Conservation (phyloP, 306 rosid genomes). For the Ziziphus jujuba region DNA sequence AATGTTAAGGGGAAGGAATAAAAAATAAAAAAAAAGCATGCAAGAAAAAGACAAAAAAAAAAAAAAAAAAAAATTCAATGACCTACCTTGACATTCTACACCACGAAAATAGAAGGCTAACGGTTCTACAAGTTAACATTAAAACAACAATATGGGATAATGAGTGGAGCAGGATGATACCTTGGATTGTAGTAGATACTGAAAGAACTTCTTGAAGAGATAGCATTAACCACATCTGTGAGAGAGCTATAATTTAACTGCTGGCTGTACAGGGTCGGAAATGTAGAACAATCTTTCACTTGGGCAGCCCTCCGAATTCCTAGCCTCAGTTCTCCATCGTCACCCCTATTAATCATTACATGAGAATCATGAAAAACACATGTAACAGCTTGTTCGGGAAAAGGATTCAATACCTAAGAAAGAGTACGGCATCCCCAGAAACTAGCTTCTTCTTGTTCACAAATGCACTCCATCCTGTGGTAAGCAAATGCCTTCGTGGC, state of each 20-base stretch:
- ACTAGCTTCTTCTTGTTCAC: conserved; percentile 98
- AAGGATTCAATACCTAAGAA: conserved; percentile 59
- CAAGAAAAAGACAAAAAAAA: neutral
- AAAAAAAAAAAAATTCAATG: neutral
- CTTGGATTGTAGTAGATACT: conserved; percentile 83
- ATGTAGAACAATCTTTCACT: conserved; percentile 55
- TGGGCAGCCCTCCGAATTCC: conserved; percentile 91
- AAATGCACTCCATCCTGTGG: conserved; percentile 99
- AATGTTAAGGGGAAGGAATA: too few species aligned
- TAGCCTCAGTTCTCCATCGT: conserved; percentile 83
- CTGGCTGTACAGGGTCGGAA: conserved; percentile 48
- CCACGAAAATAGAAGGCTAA: neutral
- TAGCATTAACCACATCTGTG: conserved; percentile 66
- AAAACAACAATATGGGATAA: neutral
- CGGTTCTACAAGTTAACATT: conserved; percentile 2
- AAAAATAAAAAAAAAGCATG: neutral
- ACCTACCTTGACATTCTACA: neutral
- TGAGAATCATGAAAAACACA: conserved; percentile 2
- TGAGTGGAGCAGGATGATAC: conserved; percentile 31
- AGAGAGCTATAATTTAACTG: conserved; percentile 50
- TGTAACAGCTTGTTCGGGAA: neutral
- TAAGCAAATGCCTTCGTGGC: conserved; percentile 97
- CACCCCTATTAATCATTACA: conserved; percentile 53
- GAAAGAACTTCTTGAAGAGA: conserved; percentile 59
- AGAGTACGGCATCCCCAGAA: conserved; percentile 97